Base-by-base conservation (phyloP, 345 rosid species). In the Euphorbia pulcherrima region DNA sequence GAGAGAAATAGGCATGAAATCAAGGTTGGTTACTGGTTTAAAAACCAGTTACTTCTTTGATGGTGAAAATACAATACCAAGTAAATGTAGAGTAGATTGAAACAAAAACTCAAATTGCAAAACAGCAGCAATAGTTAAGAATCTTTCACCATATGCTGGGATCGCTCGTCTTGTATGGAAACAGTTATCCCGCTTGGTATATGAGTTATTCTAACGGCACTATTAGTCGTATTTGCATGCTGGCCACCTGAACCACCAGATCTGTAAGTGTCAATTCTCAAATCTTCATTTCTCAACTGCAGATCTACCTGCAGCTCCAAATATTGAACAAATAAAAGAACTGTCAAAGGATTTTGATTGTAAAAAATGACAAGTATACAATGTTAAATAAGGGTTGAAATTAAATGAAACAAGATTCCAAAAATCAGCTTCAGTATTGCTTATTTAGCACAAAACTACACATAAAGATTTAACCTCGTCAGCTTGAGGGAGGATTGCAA, bases 401-500 rank as follows among this genome's bases (percentile, higher is more conserved):
- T n/a, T n/a, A n/a, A n/a, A n/a, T n/a, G n/a, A n/a, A n/a, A n/a
- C n/a, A n/a, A n/a, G n/a, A 20, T 27, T 4, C 24, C 18, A 47
- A 8, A 10, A 60, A 26, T 28, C 21, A 63, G 23, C 40, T 62
- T 62, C 28, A 2, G 58, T 71, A 58, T 27, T 53, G 64, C 46
- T 27, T 46, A 35, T 14, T 56, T 56, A 28, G n/a, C 37, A 14
- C 6, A 57, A 21, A 53, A 70, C 53, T 47, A 64, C 64, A 77
- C 55, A 30, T 23, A 62, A 72, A 46, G 62, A 68, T 70, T 48
- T 68, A 69, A 90, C 97, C 97, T 94, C 90, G 80, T 89, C 90
- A 73, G 99, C 99, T 79, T 94, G 97, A 37, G 97, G 99, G 74
- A 94, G 97, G 81, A 91, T 87, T 48, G 97, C 97, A 78, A 94